Evolutionary conservation across 2,329 filamentous ascomycete genomes (phyloP).

Genomic region (Paraphaeosphaeria sporulosa): DNA sequence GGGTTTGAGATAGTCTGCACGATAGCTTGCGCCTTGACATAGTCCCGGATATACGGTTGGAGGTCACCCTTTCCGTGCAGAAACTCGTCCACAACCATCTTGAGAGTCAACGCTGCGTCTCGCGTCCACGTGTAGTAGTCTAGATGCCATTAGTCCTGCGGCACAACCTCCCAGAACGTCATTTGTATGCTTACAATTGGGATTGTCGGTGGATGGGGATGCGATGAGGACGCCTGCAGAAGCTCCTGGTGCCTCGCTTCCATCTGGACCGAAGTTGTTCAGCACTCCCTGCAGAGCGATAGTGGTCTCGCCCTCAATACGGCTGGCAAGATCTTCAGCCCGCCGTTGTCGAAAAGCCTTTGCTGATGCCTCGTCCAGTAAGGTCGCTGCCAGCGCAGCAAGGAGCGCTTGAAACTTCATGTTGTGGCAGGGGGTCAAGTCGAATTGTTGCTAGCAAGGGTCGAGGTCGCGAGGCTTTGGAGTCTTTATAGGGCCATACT

Average conservation of each 20-base stretch:
- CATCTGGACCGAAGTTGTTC: slow-evolving; percentile 63
- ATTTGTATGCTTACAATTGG: slow-evolving; percentile 56
- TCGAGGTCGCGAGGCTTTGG: background rate
- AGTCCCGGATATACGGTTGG: slow-evolving; percentile 69
- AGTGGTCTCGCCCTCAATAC: slow-evolving; percentile 54
- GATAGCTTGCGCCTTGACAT: slow-evolving; percentile 69
- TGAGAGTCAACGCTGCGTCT: slow-evolving; percentile 75
- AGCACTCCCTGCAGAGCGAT: slow-evolving; percentile 61
- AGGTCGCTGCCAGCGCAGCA: slow-evolving; percentile 19
- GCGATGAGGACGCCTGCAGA: slow-evolving; percentile 61
- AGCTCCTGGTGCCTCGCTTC: slow-evolving; percentile 58
- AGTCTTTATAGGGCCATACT: background rate
- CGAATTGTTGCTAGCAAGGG: background rate
- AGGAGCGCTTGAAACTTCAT: slow-evolving; percentile 17
- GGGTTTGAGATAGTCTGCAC: slow-evolving; percentile 73
- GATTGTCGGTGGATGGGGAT: slow-evolving; percentile 60
- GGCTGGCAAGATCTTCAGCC: slow-evolving; percentile 16
- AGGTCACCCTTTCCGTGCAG: slow-evolving; percentile 68
- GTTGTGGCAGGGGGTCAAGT: background rate
- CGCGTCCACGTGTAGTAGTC: slow-evolving; percentile 82
- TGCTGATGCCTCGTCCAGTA: slow-evolving; percentile 13
- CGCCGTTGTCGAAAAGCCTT: slow-evolving; percentile 8
- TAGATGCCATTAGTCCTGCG: slow-evolving; percentile 43
- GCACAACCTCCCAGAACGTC: background rate
- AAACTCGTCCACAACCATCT: slow-evolving; percentile 68